Evolutionary conservation across 78 protist species (phyloP), one percentile per base, ranked within the genome.

Genomic region (Cavenderia fasciculata): DNA sequence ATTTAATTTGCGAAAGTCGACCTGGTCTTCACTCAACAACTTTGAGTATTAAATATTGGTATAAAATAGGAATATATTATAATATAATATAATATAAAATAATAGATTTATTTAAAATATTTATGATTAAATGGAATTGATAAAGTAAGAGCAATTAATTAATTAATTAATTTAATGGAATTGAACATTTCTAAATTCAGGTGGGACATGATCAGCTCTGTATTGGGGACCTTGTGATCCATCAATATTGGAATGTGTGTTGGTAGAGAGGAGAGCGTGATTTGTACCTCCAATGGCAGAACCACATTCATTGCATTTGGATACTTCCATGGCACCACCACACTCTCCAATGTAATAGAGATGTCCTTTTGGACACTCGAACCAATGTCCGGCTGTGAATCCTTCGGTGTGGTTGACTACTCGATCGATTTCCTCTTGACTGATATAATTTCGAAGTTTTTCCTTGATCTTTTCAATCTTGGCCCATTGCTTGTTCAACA

Each of bases 301-400:
- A 31, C 61, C 82, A 38, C 96, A 94, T 54, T 94, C 90, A 2
- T 65, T 73, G 34, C 96, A 94, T 7, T 29, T 54, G 2, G 61
- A 23, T 2, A 0, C 5, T 41, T 78, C 41, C 86, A 79, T 84
- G 2, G 93, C 96, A 0, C 93, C 94, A 5, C 96, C 96, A 85
- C 96, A 94, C 34, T 71, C 91, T 21, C 74, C 94, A 31, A 94
- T 94, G 40, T 85, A 71, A 57, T 68, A 87, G 18, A 38, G 11
- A 47, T 93, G 91, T 1, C 44, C 49, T 25, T 87, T 87, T 12
- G 90, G 76, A 59, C 96, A 94, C 14, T 18, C 21, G 77, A 74
- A 68, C 87, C 86, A 87, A 74, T 77, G 84, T 19, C 86, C 89
- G 25, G 12, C 34, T 25, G 47, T 18, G 38, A 10, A 49, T 2